Evolutionary conservation across 139 green algal genomes (phyloP), one percentile per base, ranked within the genome.

Genomic region (Chlamydomonas incerta): DNA sequence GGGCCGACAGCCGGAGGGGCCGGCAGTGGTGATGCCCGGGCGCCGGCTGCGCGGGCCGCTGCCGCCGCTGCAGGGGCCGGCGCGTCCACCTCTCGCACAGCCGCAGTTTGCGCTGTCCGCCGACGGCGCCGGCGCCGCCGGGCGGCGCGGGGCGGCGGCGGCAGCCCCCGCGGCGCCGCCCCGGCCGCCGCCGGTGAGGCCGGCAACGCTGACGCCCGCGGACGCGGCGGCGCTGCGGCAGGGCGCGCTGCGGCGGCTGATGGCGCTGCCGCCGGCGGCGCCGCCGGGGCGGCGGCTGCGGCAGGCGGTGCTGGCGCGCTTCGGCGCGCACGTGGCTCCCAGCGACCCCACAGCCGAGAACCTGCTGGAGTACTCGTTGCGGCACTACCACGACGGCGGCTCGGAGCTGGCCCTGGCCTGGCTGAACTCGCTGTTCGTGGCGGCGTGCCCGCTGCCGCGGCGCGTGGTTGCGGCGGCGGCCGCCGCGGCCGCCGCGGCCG

Each of bases 171-270:
- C 34, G 41, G 18, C 77, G 63, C 41, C 77, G n/a, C n/a, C 50
- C 37, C 15, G 33, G 63, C 29, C 57, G 41, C 77, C 77, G 8
- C 41, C 77, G 46, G 41, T 83, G 66, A 37, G 77, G 57, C 88
- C 89, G 9, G 34, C 71, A 13, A 68, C 83, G 4, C 86, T 95
- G 0, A 81, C 58, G 23, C 20, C 69, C 11, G 24, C 79, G 34
- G 72, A 91, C 81, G 68, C 88, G 41, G 57, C 34, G 3, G 50
- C 65, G 28, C 88, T 95, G 83, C 87, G 86, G n/a, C 88, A 73
- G 55, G 74, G 26, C 28, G 93, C 93, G 18, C 68, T 96, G 46
- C 73, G 76, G 74, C 90, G 93, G 70, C 91, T 96, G 52, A 76
- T 95, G 41, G 57, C 71, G 9, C 86, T 80, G 34, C 72, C 88